These are phyloP conservation scores for Stagonosporopsis rhizophila DNA, from an alignment of 2,329 filamentous ascomycete species.

Conservation along the genomic window DNA sequence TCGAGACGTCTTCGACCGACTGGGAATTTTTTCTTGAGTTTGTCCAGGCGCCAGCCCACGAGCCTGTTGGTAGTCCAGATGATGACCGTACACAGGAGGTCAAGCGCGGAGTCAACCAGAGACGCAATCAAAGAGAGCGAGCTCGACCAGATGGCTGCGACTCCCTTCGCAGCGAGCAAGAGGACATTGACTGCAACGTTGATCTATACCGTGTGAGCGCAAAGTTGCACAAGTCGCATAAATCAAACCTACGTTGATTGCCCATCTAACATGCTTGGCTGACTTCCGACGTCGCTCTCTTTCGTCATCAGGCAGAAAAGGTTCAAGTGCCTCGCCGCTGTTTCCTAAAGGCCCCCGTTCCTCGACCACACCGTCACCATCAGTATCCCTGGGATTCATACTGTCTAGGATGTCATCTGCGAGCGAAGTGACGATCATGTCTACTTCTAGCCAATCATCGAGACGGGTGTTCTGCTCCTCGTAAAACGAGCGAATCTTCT, in stretches of 20 bases:
- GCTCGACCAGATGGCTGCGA: conserved; percentile 62
- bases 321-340: conserved; percentile 59
- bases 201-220: conserved; percentile 47
- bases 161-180: conserved; percentile 63
- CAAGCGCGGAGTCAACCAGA: conserved; percentile 67
- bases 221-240: neutral
- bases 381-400: conserved; percentile 63
- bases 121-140: conserved; percentile 69
- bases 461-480: conserved; percentile 61
- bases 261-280: conserved; percentile 60
- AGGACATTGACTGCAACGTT: conserved; percentile 68
- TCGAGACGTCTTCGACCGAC: conserved; percentile 61
- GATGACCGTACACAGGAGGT: conserved; percentile 67
- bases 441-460: conserved; percentile 66
- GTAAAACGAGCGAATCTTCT: conserved; percentile 62
- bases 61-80: conserved; percentile 67
- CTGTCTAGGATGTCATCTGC: conserved; percentile 67
- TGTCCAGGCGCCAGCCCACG: conserved; percentile 63
- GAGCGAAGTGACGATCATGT: conserved; percentile 62
- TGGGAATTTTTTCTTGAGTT: conserved; percentile 63
- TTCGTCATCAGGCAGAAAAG: conserved; percentile 64
- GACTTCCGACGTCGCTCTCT: conserved; percentile 56
- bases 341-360: conserved; percentile 59
- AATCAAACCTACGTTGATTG: conserved; percentile 57
- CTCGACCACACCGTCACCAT: conserved; percentile 64